A percentile compares a stretch with the other conserved stretches of the same genome.
These are phyloP conservation scores for Sanghuangporus sanghuang DNA, from an alignment of 1,284 basidiomycete species.

Conservation along the genomic window DNA sequence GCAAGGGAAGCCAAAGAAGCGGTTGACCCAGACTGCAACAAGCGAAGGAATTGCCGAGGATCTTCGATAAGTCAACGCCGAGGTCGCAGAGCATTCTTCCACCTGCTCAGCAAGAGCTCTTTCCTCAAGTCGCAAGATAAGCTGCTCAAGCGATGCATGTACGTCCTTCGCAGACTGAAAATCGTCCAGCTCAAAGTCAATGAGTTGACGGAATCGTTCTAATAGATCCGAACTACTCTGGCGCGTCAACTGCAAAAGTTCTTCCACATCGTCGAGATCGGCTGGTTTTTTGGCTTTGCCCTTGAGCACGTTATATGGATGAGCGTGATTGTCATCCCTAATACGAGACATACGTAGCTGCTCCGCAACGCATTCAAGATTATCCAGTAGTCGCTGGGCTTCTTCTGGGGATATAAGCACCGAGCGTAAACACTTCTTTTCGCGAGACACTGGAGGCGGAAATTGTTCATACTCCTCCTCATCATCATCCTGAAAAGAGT, in stretches of 20 bases:
- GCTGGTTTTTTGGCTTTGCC: conserved; percentile 23
- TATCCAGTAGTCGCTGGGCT: neutral
- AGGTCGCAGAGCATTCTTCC: conserved; percentile 3
- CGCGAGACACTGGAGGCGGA: neutral
- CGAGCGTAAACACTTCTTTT: conserved; percentile 1
- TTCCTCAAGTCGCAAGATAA: conserved; percentile 3
- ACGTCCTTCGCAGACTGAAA: conserved; percentile 40
- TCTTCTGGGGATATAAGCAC: neutral
- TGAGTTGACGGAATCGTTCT: conserved; percentile 42
- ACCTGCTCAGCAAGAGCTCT: conserved; percentile 17
- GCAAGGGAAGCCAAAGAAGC: conserved; percentile 7
- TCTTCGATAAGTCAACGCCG: neutral
- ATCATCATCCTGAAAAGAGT: neutral
- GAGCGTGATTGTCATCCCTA: conserved; percentile 20
- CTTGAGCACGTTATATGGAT: neutral
- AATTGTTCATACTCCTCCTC: conserved; percentile 5
- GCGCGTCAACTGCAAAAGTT: conserved; percentile 40
- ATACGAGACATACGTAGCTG: neutral
- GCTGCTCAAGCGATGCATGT: conserved; percentile 25
- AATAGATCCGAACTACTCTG: conserved; percentile 41
- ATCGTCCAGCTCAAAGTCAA: conserved; percentile 45
- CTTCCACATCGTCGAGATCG: conserved; percentile 39
- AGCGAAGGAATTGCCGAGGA: conserved; percentile 11
- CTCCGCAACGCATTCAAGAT: conserved; percentile 3
- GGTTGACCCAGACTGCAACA: conserved; percentile 4